These are phyloP conservation scores for Lodderomyces pseudojiufengensis DNA, from an alignment of 1,139 yeast species.

Conservation along the genomic window DNA sequence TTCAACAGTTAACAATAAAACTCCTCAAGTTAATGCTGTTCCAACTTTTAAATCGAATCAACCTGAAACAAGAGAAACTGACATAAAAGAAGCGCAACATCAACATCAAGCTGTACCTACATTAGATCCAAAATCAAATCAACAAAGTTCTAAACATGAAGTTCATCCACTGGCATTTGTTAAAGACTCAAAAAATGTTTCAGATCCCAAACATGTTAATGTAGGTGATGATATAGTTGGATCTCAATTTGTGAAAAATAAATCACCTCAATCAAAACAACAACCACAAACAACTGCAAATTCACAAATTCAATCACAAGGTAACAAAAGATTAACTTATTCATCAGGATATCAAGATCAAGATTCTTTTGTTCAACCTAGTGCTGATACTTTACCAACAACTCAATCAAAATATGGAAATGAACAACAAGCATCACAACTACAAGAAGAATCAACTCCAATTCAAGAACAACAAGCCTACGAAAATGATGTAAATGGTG, in stretches of 20 bases:
- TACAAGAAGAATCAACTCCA: no score
- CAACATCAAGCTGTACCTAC: background rate
- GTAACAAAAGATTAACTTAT: no score
- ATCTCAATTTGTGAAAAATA: conserved; percentile 3
- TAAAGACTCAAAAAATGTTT: conserved; percentile 1
- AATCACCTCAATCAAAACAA: background rate
- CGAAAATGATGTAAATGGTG: conserved; percentile 1
- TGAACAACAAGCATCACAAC: background rate
- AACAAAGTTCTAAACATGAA: background rate
- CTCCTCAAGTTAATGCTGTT: conserved; percentile 3
- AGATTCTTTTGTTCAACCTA: conserved; percentile 5
- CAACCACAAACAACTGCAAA: background rate
- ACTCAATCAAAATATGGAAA: conserved; percentile 7
- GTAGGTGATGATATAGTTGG: conserved; percentile 2
- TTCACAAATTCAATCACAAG: background rate
- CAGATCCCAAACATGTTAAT: background rate
- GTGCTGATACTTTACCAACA: conserved; percentile 8
- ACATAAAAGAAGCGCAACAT: background rate
- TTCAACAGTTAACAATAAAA: background rate
- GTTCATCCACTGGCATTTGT: conserved; percentile 9
- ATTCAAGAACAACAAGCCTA: background rate
- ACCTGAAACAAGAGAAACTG: no score
- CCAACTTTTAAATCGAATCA: conserved; percentile 1
- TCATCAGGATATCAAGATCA: no score
- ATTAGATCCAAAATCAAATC: background rate